Percentiles rank a stretch among this genome's conserved stretches.
Conservation (phyloP, 495 filamentous ascomycete genomes). For the Amorphotheca resinae region DNA sequence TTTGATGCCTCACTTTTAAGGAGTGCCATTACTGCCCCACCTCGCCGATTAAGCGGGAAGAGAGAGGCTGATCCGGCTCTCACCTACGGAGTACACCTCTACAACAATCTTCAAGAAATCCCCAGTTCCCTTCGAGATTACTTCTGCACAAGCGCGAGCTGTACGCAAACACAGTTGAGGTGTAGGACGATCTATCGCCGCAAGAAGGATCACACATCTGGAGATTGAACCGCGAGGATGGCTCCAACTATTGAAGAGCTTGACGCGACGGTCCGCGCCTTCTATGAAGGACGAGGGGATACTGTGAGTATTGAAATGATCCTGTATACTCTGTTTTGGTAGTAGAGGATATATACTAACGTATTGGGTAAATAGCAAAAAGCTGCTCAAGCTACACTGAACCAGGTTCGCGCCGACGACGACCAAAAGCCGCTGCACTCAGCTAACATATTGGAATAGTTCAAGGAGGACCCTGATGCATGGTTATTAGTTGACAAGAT, state of each 20-base stretch:
- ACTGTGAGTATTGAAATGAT: conserved; percentile 46
- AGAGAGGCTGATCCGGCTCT: conserved; percentile 6
- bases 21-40: conserved; percentile 2
- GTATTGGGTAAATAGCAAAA: conserved; percentile 61
- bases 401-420: conserved; percentile 55
- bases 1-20: not conserved
- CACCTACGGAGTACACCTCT: not conserved
- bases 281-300: conserved; percentile 92
- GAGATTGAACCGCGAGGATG: conserved; percentile 25
- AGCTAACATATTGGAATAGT: conserved; percentile 44
- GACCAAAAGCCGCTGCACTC: not conserved
- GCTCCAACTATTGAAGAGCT: conserved; percentile 71
- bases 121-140: conserved; percentile 3
- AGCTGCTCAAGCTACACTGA: conserved; percentile 83
- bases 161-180: conserved; percentile 6
- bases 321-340: not conserved
- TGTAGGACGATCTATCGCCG: conserved; percentile 6
- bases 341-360: conserved; percentile 5
- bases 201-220: conserved; percentile 7
- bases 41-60: conserved; percentile 1
- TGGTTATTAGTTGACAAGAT: conserved; percentile 97
- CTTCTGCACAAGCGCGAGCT: conserved; percentile 15
- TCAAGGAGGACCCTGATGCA: conserved; percentile 96
- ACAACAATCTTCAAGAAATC: conserved; percentile 2
- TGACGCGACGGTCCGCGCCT: conserved; percentile 88